phyloP scores from a whole-genome alignment of 768 basidiomycete genomes.

The Kwoniella bestiolae region DNA sequence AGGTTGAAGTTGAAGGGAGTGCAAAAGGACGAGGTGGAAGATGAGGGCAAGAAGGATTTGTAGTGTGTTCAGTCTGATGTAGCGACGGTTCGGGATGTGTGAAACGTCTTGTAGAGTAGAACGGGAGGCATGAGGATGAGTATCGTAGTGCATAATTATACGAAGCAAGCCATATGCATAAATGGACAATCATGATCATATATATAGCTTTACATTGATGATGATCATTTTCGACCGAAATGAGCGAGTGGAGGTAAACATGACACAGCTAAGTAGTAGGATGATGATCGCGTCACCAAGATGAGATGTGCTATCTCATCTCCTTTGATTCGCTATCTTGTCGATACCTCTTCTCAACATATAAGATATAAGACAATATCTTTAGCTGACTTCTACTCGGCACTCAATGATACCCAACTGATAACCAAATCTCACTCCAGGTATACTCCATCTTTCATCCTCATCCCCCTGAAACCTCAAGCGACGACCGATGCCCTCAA shows the following conservation, averaged over 20 bases:
- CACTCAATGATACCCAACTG: no score
- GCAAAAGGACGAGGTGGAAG: not conserved
- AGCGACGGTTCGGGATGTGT: no score
- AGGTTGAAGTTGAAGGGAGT: conserved; percentile 11
- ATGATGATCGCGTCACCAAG: not conserved
- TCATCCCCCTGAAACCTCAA: no score
- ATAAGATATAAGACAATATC: no score
- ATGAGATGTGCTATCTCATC: no score
- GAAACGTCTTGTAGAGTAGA: not conserved
- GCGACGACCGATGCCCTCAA: no score
- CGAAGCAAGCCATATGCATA: not conserved
- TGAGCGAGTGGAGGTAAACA: not conserved
- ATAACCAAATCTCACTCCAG: no score
- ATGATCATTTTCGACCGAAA: not conserved
- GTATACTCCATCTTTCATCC: no score
- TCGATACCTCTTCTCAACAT: no score
- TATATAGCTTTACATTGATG: not conserved
- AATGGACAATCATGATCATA: not conserved
- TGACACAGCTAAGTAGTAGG: not conserved
- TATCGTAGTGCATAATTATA: not conserved
- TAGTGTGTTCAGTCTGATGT: conserved; percentile 5
- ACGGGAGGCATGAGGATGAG: not conserved
- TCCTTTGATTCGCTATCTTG: no score
- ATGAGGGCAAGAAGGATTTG: conserved; percentile 21
- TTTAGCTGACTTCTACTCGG: no score